These are phyloP conservation scores for Rhypophila decipiens DNA, from an alignment of 495 filamentous ascomycete genomes.

Conservation along the genomic window DNA sequence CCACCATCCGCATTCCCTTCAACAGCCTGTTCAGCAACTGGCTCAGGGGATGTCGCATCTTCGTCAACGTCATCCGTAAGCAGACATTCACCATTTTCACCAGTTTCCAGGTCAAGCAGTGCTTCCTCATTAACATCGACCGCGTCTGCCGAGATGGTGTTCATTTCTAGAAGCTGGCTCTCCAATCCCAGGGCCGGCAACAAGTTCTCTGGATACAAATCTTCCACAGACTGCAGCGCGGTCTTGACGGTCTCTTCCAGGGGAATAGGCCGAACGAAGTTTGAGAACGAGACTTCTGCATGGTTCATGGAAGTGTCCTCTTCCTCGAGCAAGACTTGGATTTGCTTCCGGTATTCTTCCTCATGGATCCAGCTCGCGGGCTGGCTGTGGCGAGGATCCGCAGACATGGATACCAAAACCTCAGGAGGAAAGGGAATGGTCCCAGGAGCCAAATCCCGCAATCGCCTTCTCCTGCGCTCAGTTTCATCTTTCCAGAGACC, in stretches of 20 bases:
- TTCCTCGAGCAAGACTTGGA: conserved; percentile 52
- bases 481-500: conserved; percentile 91
- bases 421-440: conserved; percentile 74
- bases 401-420: conserved; percentile 78
- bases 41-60: conserved; percentile 24
- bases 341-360: conserved; percentile 65
- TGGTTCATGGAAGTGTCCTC: conserved; percentile 52
- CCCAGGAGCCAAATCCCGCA: conserved; percentile 54
- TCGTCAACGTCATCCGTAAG: conserved; percentile 52
- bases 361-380: conserved; percentile 84
- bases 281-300: conserved; percentile 51
- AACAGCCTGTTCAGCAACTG: background rate
- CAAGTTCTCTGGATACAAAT: conserved; percentile 70
- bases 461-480: conserved; percentile 61
- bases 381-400: conserved; percentile 62
- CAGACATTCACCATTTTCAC: conserved; percentile 35
- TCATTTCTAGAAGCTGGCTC: conserved; percentile 14
- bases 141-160: conserved; percentile 21
- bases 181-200: conserved; percentile 39
- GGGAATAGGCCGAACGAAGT: conserved; percentile 48
- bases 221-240: conserved; percentile 72
- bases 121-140: conserved; percentile 41
- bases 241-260: conserved; percentile 62
- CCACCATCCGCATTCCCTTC: no score
- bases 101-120: conserved; percentile 31